Evolutionary conservation across 2,329 filamentous ascomycete species (phyloP), one percentile per base, ranked within the genome.

Genomic region (Bipolaris gigantea): DNA sequence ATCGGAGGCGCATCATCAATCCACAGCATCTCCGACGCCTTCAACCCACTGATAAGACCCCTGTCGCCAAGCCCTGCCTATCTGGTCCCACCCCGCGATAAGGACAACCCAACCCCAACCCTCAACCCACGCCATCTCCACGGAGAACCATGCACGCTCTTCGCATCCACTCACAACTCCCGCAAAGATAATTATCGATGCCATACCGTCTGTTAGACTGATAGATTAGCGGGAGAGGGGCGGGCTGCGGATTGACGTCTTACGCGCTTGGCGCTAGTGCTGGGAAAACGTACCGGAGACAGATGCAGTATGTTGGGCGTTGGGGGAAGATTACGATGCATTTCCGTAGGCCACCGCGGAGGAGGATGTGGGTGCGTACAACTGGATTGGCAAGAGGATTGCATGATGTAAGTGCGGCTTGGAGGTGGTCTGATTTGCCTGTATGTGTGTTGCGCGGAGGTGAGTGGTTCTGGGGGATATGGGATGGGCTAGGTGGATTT

Each of bases 291-390:
- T 9, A 9, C 38, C 38, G 38, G 21, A 40, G 38, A 40, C 16
- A 23, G 49, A 8, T 25, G 25, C 2, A 7, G 7, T 7, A n/a
- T 25, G 7, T 38, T 36, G 44, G 32, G 44, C 35, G 45, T 8
- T 27, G 27, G 27, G 27, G 10, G 10, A 13, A 30, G 27, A 21
- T 49, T 34, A 21, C 32, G 32, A 47, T 56, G 55, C 60, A 58
- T 64, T 63, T 64, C 61, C 61, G 61, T 23, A 18, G 19, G n/a
- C 49, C 25, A 56, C 61, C 60, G 61, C 61, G 61, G 61, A 55
- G 57, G 48, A 43, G 10, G 7, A 7, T 27, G 1, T 10, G 4
- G 13, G 2, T 53, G 50, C 53, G 56, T 54, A 54, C 51, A 16
- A 51, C 39, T 55, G 39, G 36, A 18, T 18, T 32, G 16, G 44